phyloP scores from a whole-genome alignment of 2,329 filamentous ascomycete species.

The Trichoderma koningiopsis region DNA sequence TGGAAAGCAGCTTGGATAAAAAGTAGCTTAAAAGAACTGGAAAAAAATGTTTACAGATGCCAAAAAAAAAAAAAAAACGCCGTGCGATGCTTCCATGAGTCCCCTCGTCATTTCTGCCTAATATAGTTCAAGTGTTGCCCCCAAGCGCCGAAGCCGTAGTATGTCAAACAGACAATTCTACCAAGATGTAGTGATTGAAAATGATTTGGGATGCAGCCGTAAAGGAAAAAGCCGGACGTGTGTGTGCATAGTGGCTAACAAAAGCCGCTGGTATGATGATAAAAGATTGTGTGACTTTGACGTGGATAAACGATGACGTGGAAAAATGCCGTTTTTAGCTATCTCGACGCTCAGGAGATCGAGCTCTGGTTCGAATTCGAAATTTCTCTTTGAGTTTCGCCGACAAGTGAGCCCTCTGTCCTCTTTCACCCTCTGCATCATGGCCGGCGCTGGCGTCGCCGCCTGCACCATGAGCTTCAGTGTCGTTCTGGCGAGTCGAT shows the following conservation, averaged over 20 bases:
- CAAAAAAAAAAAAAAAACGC: constrained; percentile 25
- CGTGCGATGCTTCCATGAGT: constrained; percentile 18
- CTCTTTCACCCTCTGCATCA: constrained; percentile 36
- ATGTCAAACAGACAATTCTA: constrained; percentile 1
- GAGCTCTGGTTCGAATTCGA: constrained; percentile 52
- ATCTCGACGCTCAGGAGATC: constrained; percentile 33
- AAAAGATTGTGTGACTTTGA: neutral
- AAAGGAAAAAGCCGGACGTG: neutral
- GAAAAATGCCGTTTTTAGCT: neutral
- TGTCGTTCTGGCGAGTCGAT: constrained; percentile 31
- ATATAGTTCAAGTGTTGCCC: neutral
- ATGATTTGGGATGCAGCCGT: neutral
- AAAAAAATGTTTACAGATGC: neutral
- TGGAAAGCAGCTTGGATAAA: neutral
- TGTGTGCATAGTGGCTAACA: neutral
- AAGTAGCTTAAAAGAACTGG: neutral
- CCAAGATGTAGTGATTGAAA: constrained; percentile 7
- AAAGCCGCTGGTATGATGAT: neutral
- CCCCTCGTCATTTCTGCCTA: neutral
- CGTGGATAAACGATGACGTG: neutral
- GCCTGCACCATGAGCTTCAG: constrained; percentile 32
- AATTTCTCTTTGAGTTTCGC: constrained; percentile 57
- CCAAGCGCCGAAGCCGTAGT: constrained; percentile 6
- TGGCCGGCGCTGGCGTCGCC: constrained; percentile 32
- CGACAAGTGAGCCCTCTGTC: constrained; percentile 49